Evolutionary conservation across 805 yeast species (phyloP), one percentile per base, ranked within the genome.

Genomic region (Wickerhamomyces alni): DNA sequence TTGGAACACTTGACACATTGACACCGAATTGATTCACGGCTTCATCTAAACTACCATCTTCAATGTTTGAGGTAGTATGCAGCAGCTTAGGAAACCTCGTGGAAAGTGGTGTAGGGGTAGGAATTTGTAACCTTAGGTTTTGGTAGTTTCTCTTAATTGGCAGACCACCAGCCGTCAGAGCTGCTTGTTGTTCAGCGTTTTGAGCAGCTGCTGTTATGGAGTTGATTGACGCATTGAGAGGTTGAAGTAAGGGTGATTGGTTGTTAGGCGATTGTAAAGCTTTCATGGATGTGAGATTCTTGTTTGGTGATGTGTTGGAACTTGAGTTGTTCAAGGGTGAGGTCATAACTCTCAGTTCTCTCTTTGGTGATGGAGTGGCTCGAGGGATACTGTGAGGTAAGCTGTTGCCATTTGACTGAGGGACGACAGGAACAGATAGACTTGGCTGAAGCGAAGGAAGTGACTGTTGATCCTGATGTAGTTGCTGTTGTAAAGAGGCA

Each of bases 41-140:
- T 28, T 68, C 77, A 28, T 50, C 54, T n/a, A 16, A 28, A 8
- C 40, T 27, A 15, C 41, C 50, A n/a, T 51, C 50, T 25, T 52
- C 47, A 17, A 21, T 54, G 54, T 37, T 64, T 52, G 52, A 63
- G 8, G 68, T 67, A 8, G 73, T 63, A 39, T 50, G 52, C 33
- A 49, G 42, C 27, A 51, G 38, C 42, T 46, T 53, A 32, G 54
- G 56, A 31, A 49, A 47, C 18, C 49, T 39, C 16, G 42, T 62
- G 2, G 75, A 54, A 0, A 79, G 70, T 1, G 91, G 89, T 3
- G 80, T 70, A 1, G 91, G 89, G 3, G 77, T 70, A 4, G 89
- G 91, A 88, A 83, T 82, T 55, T 82, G 88, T 17, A 83, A 67
- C 43, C 77, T 75, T 33, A 81, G 59, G 27, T 80, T 72, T 1